Conservation (phyloP, 139 green algal species). For the Volvox africanus region DNA sequence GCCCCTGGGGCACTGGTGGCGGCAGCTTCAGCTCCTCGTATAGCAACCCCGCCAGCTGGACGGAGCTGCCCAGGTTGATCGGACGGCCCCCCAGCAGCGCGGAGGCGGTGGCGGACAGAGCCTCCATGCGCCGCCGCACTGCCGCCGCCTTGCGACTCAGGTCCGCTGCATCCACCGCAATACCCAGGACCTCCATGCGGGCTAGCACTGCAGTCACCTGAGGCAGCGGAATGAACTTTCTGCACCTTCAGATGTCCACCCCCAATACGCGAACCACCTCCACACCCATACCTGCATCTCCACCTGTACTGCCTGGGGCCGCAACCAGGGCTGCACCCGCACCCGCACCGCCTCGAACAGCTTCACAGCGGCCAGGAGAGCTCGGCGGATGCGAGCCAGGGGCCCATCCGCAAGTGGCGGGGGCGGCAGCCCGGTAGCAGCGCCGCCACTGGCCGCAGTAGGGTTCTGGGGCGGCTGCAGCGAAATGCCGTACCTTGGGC, state of each 20-base stretch:
- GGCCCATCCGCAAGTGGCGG: background rate
- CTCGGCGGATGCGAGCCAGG: slow-evolving; percentile 46
- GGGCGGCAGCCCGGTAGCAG: background rate
- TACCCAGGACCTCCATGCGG: slow-evolving; percentile 57
- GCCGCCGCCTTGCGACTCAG: background rate
- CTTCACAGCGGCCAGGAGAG: background rate
- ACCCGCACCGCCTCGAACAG: slow-evolving; percentile 35
- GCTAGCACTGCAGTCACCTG: slow-evolving; percentile 30
- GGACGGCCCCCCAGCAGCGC: slow-evolving; percentile 36
- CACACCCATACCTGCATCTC: slow-evolving; percentile 56
- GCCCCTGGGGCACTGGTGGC: slow-evolving; percentile 15
- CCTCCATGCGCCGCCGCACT: background rate
- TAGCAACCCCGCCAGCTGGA: slow-evolving; percentile 71
- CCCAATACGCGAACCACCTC: no score
- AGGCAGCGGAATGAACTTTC: background rate
- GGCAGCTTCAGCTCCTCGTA: slow-evolving; percentile 66
- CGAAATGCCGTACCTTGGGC: background rate
- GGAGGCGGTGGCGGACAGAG: background rate
- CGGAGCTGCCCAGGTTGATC: slow-evolving; percentile 70
- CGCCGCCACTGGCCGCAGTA: background rate
- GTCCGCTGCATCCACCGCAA: slow-evolving; percentile 15
- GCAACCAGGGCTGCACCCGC: slow-evolving; percentile 7
- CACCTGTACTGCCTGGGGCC: slow-evolving; percentile 13
- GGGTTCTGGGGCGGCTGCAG: background rate
- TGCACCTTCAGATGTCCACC: no score